Conservation (phyloP, 345 rosid species). For the Lagerstroemia speciosa region DNA sequence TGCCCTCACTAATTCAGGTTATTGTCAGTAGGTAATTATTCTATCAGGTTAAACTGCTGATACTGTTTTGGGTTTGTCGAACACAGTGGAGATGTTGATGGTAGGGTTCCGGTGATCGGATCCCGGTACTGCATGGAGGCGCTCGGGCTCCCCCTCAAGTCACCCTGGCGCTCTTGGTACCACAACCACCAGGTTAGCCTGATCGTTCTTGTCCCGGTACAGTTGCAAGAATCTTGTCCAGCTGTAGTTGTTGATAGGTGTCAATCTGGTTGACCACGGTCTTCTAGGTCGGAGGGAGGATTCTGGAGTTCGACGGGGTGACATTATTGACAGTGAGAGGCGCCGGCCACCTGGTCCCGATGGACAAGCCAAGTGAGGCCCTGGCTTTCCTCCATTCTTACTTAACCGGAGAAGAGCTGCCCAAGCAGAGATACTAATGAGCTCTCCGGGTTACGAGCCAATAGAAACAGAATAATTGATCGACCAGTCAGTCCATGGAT, state of each 20-base stretch:
- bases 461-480: too few species aligned
- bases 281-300: slow-evolving; percentile 52
- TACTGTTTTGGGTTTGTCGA: background rate
- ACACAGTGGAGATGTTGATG: slow-evolving; percentile 52
- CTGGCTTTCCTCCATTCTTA: slow-evolving; percentile 41
- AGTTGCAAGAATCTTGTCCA: background rate
- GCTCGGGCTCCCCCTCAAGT: slow-evolving; percentile 30
- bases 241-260: background rate
- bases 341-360: slow-evolving; percentile 60
- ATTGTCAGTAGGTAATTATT: too few species aligned
- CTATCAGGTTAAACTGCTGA: background rate
- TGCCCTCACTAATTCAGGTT: too few species aligned
- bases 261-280: background rate
- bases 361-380: slow-evolving; percentile 43
- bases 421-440: slow-evolving; percentile 8
- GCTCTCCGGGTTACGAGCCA: too few species aligned
- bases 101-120: slow-evolving; percentile 48
- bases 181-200: slow-evolving; percentile 36
- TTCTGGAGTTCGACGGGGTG: slow-evolving; percentile 45
- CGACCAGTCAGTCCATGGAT: background rate
- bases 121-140: slow-evolving; percentile 41
- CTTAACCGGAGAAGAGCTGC: slow-evolving; percentile 18
- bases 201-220: background rate
- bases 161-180: slow-evolving; percentile 53
- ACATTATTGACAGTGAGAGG: slow-evolving; percentile 51